Evolutionary conservation across 768 basidiomycete genomes (phyloP), one percentile per base, ranked within the genome.

Genomic region (Agrocybe chaxingu): DNA sequence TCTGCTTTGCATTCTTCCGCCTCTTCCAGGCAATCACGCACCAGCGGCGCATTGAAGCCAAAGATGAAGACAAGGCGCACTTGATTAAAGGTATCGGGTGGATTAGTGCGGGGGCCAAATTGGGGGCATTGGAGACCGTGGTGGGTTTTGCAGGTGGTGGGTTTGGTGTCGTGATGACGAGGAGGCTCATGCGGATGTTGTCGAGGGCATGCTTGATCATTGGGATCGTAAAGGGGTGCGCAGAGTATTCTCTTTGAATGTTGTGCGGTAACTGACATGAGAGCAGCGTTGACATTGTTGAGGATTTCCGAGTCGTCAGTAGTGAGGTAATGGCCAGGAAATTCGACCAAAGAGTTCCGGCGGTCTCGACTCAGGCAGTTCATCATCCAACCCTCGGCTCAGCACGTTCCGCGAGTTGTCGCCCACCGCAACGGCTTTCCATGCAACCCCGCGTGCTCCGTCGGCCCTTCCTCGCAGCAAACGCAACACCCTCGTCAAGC

Each of bases 141-240:
- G 59, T 84, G 8, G 89, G 87, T 0, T 89, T 89, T 56, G 75
- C 74, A 2, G 66, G 69, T 10, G 73, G 71, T 24, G 70, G 71
- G 7, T 89, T 89, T 58, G 77, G 73, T 1, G 56, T 76, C 8
- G 66, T 73, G 0, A 55, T 91, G 10, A 70, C 76, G 7, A 73
- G 89, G 34, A 78, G 88, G 11, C 67, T 82, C 16, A 52, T 92
- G 33, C 73, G 85, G 39, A 64, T 85, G 45, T 35, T 83, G 8
- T 72, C 74, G 2, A 73, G 87, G 41, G 76, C 72, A 0, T 75
- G 68, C 55, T 61, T 91, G 13, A 75, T 80, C 51, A 75, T 85
- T 48, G 89, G 89, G 12, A 55, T 84, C 16, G 66, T 81, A 29
- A 84, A 84, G 69, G 88, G 89, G 89, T 89, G 53, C 49, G 81